Evolutionary conservation across 208 protist species (phyloP).

Genomic region (Trypanosoma caninum): DNA sequence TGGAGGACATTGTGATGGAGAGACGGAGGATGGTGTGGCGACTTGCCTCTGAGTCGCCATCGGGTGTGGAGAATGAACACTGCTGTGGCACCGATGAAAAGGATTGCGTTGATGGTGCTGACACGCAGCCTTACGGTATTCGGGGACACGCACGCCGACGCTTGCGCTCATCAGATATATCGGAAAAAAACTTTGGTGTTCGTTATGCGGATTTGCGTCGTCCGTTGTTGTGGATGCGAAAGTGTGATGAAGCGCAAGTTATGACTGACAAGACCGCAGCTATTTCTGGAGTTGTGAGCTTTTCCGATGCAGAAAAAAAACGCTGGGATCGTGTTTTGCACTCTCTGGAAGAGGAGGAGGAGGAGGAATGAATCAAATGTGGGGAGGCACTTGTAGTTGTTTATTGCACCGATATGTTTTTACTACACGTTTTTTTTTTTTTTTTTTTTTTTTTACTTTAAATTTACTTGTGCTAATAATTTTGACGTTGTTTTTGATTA

Average conservation of each 20-base stretch:
- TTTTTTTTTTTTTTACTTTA: neutral
- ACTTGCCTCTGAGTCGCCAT: neutral
- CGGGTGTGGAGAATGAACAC: neutral
- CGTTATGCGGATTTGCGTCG: slow-evolving; percentile 17
- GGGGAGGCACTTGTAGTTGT: neutral
- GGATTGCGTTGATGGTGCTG: too few species aligned
- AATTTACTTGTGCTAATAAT: neutral
- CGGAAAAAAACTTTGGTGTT: slow-evolving; percentile 3
- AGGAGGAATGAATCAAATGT: neutral
- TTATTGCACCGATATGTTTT: neutral
- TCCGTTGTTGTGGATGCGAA: slow-evolving; percentile 2
- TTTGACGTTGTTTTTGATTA: neutral
- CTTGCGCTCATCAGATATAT: neutral
- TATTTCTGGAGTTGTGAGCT: neutral
- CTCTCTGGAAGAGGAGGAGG: neutral
- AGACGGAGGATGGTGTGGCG: slow-evolving; percentile 3
- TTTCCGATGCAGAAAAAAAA: neutral
- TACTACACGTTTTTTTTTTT: neutral
- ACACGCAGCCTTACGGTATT: neutral
- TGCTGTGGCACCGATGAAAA: neutral
- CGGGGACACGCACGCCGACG: neutral
- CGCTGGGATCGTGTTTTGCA: slow-evolving; percentile 10
- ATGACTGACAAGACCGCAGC: neutral
- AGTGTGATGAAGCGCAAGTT: too few species aligned
- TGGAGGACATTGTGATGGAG: slow-evolving; percentile 16